Evolutionary conservation across 2,329 filamentous ascomycete species (phyloP).

Genomic region (Talaromyces sp.): DNA sequence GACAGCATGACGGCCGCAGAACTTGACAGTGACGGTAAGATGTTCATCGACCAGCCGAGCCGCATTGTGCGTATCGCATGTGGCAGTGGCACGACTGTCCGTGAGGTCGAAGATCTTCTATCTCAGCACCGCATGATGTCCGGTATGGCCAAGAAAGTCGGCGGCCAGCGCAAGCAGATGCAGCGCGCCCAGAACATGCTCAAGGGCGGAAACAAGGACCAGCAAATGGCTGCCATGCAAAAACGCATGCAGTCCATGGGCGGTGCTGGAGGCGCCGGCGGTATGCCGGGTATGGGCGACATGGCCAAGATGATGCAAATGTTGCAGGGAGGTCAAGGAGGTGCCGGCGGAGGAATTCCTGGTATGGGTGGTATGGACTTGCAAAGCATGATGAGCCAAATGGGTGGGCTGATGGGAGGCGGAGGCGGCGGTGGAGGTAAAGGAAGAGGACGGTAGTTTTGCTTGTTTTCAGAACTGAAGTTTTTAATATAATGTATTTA

Average conservation of each 20-base stretch:
- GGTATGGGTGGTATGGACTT: constrained; percentile 52
- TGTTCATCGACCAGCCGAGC: constrained; percentile 86
- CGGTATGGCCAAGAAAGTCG: constrained; percentile 98
- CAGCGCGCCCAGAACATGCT: constrained; percentile 86
- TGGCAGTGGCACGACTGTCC: constrained; percentile 83
- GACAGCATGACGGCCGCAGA: constrained; percentile 97
- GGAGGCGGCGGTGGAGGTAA: constrained; percentile 17
- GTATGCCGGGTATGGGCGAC: constrained; percentile 60
- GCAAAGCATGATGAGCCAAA: constrained; percentile 70
- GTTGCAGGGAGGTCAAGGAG: constrained; percentile 72
- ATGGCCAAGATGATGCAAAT: constrained; percentile 97
- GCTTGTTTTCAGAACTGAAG: not conserved
- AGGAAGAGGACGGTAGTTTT: constrained; percentile 14
- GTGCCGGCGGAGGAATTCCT: constrained; percentile 63
- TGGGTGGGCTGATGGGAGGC: constrained; percentile 56
- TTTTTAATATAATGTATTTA: not conserved
- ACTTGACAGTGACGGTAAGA: constrained; percentile 89
- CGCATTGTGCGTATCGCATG: constrained; percentile 87
- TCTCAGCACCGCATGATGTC: constrained; percentile 99
- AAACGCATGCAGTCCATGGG: constrained; percentile 92
- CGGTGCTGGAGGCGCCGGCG: constrained; percentile 58
- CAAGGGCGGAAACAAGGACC: constrained; percentile 82
- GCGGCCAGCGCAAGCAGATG: constrained; percentile 96
- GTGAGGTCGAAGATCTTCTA: constrained; percentile 92
- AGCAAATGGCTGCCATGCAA: constrained; percentile 96